phyloP scores from a whole-genome alignment of 2,329 filamentous ascomycete genomes.

The Venturia effusa region DNA sequence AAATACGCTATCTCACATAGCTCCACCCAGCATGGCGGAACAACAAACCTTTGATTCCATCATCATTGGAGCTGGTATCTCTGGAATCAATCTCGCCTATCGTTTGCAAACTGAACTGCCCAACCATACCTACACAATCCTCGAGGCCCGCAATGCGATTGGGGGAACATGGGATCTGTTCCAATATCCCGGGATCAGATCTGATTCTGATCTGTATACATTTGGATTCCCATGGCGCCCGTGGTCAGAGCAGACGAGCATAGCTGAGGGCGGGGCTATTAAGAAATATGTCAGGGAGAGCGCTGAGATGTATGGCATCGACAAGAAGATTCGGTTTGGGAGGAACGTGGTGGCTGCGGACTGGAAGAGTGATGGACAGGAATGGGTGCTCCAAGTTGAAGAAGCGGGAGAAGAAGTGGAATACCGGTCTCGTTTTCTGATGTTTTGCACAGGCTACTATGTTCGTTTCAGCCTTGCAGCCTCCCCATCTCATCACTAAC shows the following conservation, averaged over 20 bases:
- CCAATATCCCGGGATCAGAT: conserved; percentile 58
- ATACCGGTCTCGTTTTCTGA: conserved; percentile 38
- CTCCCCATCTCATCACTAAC: not conserved
- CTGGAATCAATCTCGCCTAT: conserved; percentile 65
- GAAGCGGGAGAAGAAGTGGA: conserved; percentile 24
- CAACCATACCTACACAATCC: conserved; percentile 51
- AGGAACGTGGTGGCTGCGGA: conserved; percentile 31
- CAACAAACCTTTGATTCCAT: conserved; percentile 33
- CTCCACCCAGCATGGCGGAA: not conserved
- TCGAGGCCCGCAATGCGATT: conserved; percentile 55
- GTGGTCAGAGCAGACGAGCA: conserved; percentile 40
- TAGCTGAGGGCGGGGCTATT: conserved; percentile 35
- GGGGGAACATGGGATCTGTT: conserved; percentile 76
- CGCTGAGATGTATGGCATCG: conserved; percentile 33
- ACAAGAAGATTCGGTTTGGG: conserved; percentile 33
- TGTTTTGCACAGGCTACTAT: conserved; percentile 61
- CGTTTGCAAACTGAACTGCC: conserved; percentile 46
- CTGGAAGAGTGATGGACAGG: conserved; percentile 38
- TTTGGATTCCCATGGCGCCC: conserved; percentile 57
- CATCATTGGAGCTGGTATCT: conserved; percentile 64
- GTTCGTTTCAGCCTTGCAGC: not conserved
- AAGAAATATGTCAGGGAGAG: conserved; percentile 33
- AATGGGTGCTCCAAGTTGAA: conserved; percentile 32
- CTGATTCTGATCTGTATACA: conserved; percentile 40
- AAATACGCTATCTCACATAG: not conserved